Evolutionary conservation across 306 rosid genomes (phyloP), one percentile per base, ranked within the genome.

Genomic region (Cucurbita maxima): DNA sequence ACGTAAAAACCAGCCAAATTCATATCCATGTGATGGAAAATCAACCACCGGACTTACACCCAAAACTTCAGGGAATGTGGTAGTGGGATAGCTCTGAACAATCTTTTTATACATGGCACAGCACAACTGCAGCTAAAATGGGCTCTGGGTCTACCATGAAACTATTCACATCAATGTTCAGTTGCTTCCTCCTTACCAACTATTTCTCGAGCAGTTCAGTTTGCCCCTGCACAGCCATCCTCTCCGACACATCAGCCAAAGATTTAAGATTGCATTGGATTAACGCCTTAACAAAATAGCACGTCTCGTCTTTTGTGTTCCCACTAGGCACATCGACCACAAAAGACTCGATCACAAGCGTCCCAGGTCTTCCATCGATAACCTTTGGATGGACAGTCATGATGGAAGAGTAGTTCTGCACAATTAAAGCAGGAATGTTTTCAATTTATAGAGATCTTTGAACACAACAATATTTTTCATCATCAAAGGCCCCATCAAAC

Each of bases 271-370:
- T 95, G 88, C 99, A 95, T 83, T 92, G 79, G 76, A 95, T 91
- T 82, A 95, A 80, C 3, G 97, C 97, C 82, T 95, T 87, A 5
- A 95, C 96, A 40, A 95, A 95, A 88, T 86, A 91, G 77, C 99
- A 89, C 8, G 99, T 95, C 80, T 95, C 99, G 4, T 91, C 99
- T 80, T 78, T 86, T 16, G 97, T 95, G 89, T 95, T 95, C 34
- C 97, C 99, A 5, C 87, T 94, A 7, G 97, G 97, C 77, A 91
- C 89, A 47, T 95, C 99, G 58, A 95, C 97, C 54, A 91, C 96
- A 63, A 91, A 95, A 52, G 99, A 95, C 78, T 95, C 99, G 19
- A 95, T 86, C 70, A 95, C 99, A 82, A 95, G 82, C 10, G 99
- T 95, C 59, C 99, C 96, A 0, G 96, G 96, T 80, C 96, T 84